Percentiles rank a stretch among this genome's conserved stretches.
These are phyloP conservation scores for Euphorbia lathyris DNA, from an alignment of 345 rosid genomes.

Conservation along the genomic window DNA sequence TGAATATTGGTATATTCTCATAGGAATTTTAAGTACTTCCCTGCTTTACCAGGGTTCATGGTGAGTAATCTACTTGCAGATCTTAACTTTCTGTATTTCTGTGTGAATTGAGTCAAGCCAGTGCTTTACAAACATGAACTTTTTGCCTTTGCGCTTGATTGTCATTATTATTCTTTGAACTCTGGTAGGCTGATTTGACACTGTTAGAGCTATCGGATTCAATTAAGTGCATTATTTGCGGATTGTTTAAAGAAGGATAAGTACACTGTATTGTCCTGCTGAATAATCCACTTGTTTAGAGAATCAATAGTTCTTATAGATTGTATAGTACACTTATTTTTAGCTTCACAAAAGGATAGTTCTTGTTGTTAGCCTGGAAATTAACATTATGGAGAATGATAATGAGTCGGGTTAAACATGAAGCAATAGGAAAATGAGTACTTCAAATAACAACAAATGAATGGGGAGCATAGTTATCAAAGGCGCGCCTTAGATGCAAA, in stretches of 20 bases:
- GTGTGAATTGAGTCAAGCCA: too few species aligned
- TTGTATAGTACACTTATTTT: not conserved
- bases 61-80: not conserved
- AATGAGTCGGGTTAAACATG: not conserved
- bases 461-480: not conserved
- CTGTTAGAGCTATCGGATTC: too few species aligned
- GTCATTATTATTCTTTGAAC: too few species aligned
- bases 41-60: not conserved
- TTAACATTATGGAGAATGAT: not conserved
- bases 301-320: not conserved
- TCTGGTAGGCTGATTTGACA: too few species aligned
- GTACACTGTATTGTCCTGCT: not conserved
- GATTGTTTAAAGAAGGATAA: not conserved
- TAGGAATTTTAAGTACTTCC: not conserved
- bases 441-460: not conserved
- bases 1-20: constrained; percentile 3
- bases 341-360: not conserved
- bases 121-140: too few species aligned
- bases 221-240: too few species aligned
- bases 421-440: not conserved
- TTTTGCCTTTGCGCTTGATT: too few species aligned
- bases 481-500: too few species aligned
- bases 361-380: not conserved
- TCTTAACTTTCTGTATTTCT: too few species aligned
- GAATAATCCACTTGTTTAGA: not conserved